A percentile compares a stretch with the other conserved stretches of the same genome.
Evolutionary conservation across 1,284 basidiomycete genomes (phyloP).

Genomic region (Cryptococcus deneoformans): DNA sequence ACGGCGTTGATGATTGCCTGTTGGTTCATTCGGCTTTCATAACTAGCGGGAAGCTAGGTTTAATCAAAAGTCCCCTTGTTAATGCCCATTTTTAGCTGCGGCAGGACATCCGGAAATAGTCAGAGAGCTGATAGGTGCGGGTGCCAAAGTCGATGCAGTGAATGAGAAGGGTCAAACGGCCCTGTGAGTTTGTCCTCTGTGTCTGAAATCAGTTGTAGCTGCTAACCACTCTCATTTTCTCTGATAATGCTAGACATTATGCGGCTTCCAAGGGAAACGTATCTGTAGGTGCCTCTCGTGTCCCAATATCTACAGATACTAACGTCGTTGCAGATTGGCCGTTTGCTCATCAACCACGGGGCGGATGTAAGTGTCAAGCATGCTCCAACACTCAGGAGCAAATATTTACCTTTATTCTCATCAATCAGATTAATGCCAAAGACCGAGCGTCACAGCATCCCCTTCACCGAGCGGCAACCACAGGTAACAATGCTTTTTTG

Average conservation of each 20-base stretch:
- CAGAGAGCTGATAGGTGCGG: slow-evolving; percentile 75
- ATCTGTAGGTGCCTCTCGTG: slow-evolving; percentile 57
- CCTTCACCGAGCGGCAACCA: slow-evolving; percentile 91
- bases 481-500: slow-evolving; percentile 82
- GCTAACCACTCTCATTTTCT: background rate
- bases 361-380: slow-evolving; percentile 64
- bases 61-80: background rate
- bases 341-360: slow-evolving; percentile 74
- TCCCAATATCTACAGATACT: slow-evolving; percentile 6
- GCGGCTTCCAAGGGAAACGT: slow-evolving; percentile 87
- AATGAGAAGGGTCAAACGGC: slow-evolving; percentile 87
- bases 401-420: background rate
- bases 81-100: slow-evolving; percentile 14
- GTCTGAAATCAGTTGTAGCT: background rate
- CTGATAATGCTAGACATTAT: slow-evolving; percentile 62
- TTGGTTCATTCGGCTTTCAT: slow-evolving; percentile 40
- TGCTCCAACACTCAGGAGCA: background rate
- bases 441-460: slow-evolving; percentile 88
- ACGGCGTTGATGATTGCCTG: slow-evolving; percentile 84
- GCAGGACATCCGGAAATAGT: slow-evolving; percentile 70
- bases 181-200: slow-evolving; percentile 57
- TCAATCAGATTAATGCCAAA: slow-evolving; percentile 74
- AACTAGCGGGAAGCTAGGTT: background rate
- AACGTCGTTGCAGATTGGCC: slow-evolving; percentile 67
- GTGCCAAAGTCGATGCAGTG: slow-evolving; percentile 73